phyloP scores from a whole-genome alignment of 352 stramenopile species.

The Pythium folliculosum region DNA sequence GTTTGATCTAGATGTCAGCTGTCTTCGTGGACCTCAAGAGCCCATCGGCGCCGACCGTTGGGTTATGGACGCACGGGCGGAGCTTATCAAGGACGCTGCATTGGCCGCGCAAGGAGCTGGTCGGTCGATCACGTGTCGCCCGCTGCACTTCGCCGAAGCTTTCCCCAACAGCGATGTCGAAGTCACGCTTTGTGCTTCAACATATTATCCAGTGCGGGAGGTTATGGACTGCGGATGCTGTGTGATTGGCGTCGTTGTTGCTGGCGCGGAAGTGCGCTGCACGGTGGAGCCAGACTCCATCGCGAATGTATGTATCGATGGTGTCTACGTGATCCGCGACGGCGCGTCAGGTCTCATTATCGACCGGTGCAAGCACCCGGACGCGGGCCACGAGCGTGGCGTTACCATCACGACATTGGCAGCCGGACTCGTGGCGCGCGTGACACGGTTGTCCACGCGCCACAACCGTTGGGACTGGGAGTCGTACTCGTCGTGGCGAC shows the following conservation, averaged over 20 bases:
- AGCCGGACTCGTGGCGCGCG: neutral
- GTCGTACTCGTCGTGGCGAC: neutral
- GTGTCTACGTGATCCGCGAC: neutral
- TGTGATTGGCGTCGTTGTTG: neutral
- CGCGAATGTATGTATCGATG: neutral
- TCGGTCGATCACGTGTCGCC: neutral
- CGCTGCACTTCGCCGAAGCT: neutral
- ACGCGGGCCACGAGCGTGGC: neutral
- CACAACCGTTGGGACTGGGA: neutral
- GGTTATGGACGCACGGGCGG: neutral
- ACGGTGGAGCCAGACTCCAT: neutral
- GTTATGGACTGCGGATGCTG: neutral
- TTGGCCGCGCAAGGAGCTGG: neutral
- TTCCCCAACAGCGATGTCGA: neutral
- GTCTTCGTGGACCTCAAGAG: neutral
- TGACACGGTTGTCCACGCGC: neutral
- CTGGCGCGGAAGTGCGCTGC: neutral
- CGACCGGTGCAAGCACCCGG: neutral
- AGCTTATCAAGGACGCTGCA: neutral
- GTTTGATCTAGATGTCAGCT: constrained; percentile 6
- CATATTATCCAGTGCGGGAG: neutral
- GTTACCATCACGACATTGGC: neutral
- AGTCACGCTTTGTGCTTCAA: neutral
- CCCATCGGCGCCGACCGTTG: neutral
- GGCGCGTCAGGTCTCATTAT: neutral